phyloP scores from a whole-genome alignment of 2,329 filamentous ascomycete genomes.

The Microcyclospora pomicola region DNA sequence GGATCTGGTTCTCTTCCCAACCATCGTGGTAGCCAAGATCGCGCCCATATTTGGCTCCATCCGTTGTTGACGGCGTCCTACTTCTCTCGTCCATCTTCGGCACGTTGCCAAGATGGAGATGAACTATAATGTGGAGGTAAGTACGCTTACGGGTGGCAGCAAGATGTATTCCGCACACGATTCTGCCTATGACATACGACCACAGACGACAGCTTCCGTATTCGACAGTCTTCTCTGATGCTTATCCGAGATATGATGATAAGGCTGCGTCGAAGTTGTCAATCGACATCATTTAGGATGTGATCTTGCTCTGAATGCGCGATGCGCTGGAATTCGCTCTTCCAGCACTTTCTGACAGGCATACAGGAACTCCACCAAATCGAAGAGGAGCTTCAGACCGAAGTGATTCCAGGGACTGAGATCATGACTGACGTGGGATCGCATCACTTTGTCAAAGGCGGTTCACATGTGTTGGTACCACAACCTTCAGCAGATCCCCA shows the following conservation, averaged over 20 bases:
- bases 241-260: no score
- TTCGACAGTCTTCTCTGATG: no score
- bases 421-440: slow-evolving; percentile 47
- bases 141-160: slow-evolving; percentile 3
- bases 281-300: no score
- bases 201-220: neutral
- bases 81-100: no score
- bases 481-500: slow-evolving; percentile 35
- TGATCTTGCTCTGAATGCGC: no score
- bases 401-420: slow-evolving; percentile 45
- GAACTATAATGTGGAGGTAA: slow-evolving; percentile 31
- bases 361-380: slow-evolving; percentile 31
- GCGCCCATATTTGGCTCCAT: no score
- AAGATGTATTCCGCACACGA: no score
- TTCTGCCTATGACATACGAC: neutral
- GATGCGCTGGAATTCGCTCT: no score
- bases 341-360: slow-evolving; percentile 5
- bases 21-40: no score
- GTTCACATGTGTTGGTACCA: slow-evolving; percentile 35
- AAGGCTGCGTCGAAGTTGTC: no score
- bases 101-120: slow-evolving; percentile 30
- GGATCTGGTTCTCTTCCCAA: no score
- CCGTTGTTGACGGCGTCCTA: no score
- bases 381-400: slow-evolving; percentile 38
- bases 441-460: slow-evolving; percentile 50